phyloP scores from a whole-genome alignment of 345 rosid genomes.

The Eutrema yunnanense region DNA sequence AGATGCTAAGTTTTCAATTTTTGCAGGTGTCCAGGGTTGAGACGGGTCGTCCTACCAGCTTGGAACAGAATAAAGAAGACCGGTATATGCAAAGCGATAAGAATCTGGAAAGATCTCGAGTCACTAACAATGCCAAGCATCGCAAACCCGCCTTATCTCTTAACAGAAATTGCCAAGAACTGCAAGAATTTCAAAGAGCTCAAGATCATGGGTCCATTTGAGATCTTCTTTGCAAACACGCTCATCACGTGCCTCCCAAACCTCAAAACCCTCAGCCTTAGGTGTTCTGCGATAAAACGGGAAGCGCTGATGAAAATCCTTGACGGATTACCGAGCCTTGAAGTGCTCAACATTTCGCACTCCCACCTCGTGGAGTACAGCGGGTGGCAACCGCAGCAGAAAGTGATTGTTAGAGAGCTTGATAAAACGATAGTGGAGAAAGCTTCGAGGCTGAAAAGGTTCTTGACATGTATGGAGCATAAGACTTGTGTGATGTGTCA shows the following conservation, averaged over 20 bases:
- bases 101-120: constrained; percentile 66
- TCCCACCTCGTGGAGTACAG: constrained; percentile 50
- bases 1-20: too few relatives aligned
- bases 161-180: constrained; percentile 63
- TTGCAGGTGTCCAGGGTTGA: constrained; percentile 59
- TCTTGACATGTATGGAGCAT: constrained; percentile 55
- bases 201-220: constrained; percentile 80
- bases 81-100: constrained; percentile 68
- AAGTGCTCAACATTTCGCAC: constrained; percentile 82
- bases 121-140: constrained; percentile 93
- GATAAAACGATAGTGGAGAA: constrained; percentile 49
- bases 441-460: constrained; percentile 49
- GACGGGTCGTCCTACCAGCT: constrained; percentile 70
- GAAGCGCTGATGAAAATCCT: constrained; percentile 59
- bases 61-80: constrained; percentile 78
- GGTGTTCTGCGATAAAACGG: constrained; percentile 49
- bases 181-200: constrained; percentile 51
- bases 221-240: constrained; percentile 42
- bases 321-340: constrained; percentile 48
- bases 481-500: constrained; percentile 70
- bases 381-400: constrained; percentile 34
- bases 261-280: constrained; percentile 58
- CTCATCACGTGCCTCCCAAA: constrained; percentile 41
- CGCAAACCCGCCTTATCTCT: constrained; percentile 51
- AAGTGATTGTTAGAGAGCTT: constrained; percentile 41